Evolutionary conservation across 2,329 filamentous ascomycete species (phyloP), one percentile per base, ranked within the genome.

Genomic region (Aspergillus fumigatus): DNA sequence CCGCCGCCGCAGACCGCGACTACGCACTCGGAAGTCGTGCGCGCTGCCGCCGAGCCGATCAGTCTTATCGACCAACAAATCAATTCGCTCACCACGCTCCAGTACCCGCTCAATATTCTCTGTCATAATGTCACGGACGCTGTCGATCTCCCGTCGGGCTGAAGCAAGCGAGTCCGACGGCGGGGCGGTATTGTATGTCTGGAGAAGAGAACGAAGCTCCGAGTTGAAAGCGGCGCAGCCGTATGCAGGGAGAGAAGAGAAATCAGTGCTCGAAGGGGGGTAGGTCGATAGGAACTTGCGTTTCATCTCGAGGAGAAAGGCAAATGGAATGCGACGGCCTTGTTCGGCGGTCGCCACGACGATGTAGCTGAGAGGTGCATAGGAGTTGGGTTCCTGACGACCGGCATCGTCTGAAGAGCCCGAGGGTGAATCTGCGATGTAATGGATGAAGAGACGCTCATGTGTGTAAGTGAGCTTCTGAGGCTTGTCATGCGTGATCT

Each of bases 401-500:
- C 49, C 53, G 48, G 59, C 55, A 25, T 68, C 64, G 29, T 69
- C 63, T 8, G 64, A 55, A 79, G 79, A 69, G 4, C 84, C 66
- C 84, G 86, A 87, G 9, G 91, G 87, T 0, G 91, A 86, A 70
- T 94, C 89, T 68, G 92, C 85, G 70, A 97, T 89, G 81, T 96
- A 97, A 82, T 99, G 93, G 75, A 97, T 94, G 80, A 94, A 91
- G 74, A 95, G 87, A 58, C 87, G 81, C 77, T 92, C 89, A 75
- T 97, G 92, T 43, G 91, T 95, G 79, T 96, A 97, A 54, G 93
- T 97, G 63, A 96, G 85, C 77, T 97, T 97, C 70, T 96, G 87
- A 1, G 92, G 82, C 29, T 82, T 79, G 62, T 81, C 77, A 79
- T 99, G 94, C 55, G 83, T 82, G 80, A 99, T 96, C 75, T 96